Conservation (phyloP, 768 basidiomycete genomes). For the Russula brevipes region DNA sequence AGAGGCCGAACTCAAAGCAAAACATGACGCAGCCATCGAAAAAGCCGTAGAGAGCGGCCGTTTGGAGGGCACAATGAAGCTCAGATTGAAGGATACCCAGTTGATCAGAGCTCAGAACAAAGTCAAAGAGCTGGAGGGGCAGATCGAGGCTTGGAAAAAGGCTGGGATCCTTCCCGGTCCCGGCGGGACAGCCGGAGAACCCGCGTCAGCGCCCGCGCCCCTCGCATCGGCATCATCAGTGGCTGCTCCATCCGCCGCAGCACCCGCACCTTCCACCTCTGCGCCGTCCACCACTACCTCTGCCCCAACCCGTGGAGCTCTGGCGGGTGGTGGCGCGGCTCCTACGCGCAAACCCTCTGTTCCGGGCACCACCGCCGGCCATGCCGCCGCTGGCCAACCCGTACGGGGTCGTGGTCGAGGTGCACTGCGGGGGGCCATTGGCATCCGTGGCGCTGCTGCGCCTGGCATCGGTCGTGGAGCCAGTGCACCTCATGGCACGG, state of each 20-base stretch:
- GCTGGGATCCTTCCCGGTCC: constrained; percentile 41
- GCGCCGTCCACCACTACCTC: constrained; percentile 29
- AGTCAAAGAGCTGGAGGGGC: constrained; percentile 64
- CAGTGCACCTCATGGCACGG: not conserved
- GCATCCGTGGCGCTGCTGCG: constrained; percentile 22
- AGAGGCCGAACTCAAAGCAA: constrained; percentile 43
- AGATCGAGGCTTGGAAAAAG: constrained; percentile 53
- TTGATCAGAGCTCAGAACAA: constrained; percentile 54
- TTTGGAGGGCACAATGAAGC: constrained; percentile 54
- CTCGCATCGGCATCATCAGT: constrained; percentile 7
- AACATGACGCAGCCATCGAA: constrained; percentile 52
- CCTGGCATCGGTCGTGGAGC: constrained; percentile 13
- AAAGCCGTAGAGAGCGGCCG: constrained; percentile 67
- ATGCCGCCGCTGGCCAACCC: not conserved
- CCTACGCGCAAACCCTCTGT: constrained; percentile 8
- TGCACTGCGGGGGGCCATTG: constrained; percentile 2
- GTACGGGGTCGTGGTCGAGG: constrained; percentile 24
- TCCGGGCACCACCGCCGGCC: not conserved
- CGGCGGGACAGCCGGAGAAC: not conserved
- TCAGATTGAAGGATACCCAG: constrained; percentile 66
- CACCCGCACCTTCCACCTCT: constrained; percentile 29
- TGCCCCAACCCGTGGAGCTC: constrained; percentile 17
- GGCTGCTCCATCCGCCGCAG: constrained; percentile 15
- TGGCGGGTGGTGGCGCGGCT: not conserved
- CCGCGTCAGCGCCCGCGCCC: not conserved